Evolutionary conservation across 208 protist genomes (phyloP), one percentile per base, ranked within the genome.

Genomic region (Leishmania amazonensis): DNA sequence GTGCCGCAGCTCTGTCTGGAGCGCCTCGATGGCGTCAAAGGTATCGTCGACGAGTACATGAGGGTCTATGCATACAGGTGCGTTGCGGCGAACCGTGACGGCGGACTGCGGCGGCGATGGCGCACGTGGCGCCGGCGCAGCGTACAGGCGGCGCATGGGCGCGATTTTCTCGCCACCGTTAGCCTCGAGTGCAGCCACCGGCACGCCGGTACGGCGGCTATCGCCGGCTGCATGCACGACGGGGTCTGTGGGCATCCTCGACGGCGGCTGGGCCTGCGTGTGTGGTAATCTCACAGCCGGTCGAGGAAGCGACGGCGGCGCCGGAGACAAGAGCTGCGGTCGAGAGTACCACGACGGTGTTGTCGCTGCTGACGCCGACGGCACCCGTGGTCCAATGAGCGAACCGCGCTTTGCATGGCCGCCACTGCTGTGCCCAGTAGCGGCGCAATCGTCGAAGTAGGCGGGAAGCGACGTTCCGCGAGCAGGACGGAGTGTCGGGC

Each of bases 41-140:
- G 17, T 17, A 49, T 2, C 19, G 42, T 86, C 86, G 70, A 79
- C 71, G 62, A 86, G 78, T 4, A 84, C 28, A 9, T 53, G 70
- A 3, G 87, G 84, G 28, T 87, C 78, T 42, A 88, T 85, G n/a
- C 75, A 75, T 15, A 90, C 85, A 1, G 83, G 78, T 31, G 58
- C 64, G 73, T 85, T 86, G 54, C 83, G 86, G 8, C 81, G 81
- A 62, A 28, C 58, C 60, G 54, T 49, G 9, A 49, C 28, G 40
- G 35, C 49, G 7, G 28, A 13, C 64, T 17, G 60, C 57, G 8
- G 75, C 24, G 38, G 71, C 28, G 53, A 38, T 28, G 51, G 67
- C 47, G 11, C 28, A 49, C n/a, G 70, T 75, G 45, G 47, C 3
- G 40, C 38, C 38, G 6, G 31, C 60, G 60, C 45, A 38, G 9